Conservation (phyloP, 1,284 basidiomycete species). For the Ganoderma lingzhi region DNA sequence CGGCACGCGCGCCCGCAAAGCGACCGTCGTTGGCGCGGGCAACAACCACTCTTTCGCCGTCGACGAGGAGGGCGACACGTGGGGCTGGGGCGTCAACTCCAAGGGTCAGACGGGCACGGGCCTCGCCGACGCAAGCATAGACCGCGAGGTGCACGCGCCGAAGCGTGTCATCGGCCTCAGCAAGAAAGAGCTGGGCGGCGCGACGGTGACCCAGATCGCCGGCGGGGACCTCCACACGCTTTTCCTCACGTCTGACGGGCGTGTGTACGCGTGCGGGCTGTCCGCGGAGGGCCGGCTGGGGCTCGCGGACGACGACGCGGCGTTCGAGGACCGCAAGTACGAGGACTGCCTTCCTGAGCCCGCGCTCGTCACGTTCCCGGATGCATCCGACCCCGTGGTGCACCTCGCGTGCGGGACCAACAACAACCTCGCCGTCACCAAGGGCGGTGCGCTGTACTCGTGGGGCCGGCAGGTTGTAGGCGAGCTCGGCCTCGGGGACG, state of each 20-base stretch:
- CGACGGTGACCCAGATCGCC: constrained; percentile 73
- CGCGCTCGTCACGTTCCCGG: constrained; percentile 73
- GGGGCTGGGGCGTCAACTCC: constrained; percentile 92
- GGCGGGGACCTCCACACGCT: constrained; percentile 90
- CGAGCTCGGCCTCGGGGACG: constrained; percentile 63
- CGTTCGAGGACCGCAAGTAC: constrained; percentile 59
- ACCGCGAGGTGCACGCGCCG: constrained; percentile 72
- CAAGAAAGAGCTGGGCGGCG: constrained; percentile 72
- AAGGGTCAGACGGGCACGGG: constrained; percentile 74
- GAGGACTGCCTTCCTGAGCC: constrained; percentile 70
- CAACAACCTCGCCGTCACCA: constrained; percentile 85
- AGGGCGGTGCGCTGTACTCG: constrained; percentile 80
- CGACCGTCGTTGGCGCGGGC: constrained; percentile 82
- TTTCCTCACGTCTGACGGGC: constrained; percentile 85
- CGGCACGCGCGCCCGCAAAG: constrained; percentile 72
- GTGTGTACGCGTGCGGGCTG: constrained; percentile 86
- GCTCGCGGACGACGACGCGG: constrained; percentile 65
- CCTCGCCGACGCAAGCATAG: constrained; percentile 53
- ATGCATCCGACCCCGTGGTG: constrained; percentile 73
- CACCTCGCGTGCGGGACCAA: constrained; percentile 82
- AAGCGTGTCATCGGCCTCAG: constrained; percentile 72
- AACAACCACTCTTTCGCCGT: constrained; percentile 91
- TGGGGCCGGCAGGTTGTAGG: constrained; percentile 88
- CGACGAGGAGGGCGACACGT: constrained; percentile 82
- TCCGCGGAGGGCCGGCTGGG: constrained; percentile 85